phyloP scores from a whole-genome alignment of 2,329 filamentous ascomycete species.

The Stylonectria norvegica region DNA sequence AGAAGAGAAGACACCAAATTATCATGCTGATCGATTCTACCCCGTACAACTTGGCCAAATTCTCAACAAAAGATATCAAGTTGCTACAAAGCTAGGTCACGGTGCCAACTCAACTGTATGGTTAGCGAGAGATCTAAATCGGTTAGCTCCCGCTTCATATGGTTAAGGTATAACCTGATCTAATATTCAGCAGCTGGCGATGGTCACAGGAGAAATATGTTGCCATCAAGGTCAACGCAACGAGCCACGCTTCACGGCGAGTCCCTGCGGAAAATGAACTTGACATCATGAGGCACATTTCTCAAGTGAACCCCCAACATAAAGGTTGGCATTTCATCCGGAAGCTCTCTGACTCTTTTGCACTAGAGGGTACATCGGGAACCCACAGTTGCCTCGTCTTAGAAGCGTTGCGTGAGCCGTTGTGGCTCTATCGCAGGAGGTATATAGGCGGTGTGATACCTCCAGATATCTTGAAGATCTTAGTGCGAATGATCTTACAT shows the following conservation, averaged over 20 bases:
- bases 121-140: slow-evolving; percentile 19
- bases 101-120: slow-evolving; percentile 22
- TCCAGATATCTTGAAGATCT: slow-evolving; percentile 15
- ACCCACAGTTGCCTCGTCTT: slow-evolving; percentile 19
- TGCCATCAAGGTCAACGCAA: slow-evolving; percentile 21
- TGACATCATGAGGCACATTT: slow-evolving; percentile 14
- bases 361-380: slow-evolving; percentile 3
- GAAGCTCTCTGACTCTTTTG: slow-evolving; percentile 16
- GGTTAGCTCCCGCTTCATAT: slow-evolving; percentile 7
- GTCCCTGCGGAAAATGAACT: slow-evolving; percentile 12
- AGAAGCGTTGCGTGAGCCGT: slow-evolving; percentile 21
- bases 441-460: slow-evolving; percentile 18
- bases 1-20: slow-evolving; percentile 18
- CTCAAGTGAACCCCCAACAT: slow-evolving; percentile 7
- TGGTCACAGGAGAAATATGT: slow-evolving; percentile 22
- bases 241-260: background rate
- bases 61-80: slow-evolving; percentile 16
- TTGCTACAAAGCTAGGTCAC: slow-evolving; percentile 20
- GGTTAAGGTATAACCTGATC: background rate
- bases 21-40: slow-evolving; percentile 13
- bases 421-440: slow-evolving; percentile 22
- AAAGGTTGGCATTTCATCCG: slow-evolving; percentile 19
- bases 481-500: slow-evolving; percentile 20
- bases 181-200: slow-evolving; percentile 13
- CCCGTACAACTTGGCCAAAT: slow-evolving; percentile 15